Evolutionary conservation across 768 basidiomycete species (phyloP), one percentile per base, ranked within the genome.

Genomic region (Nidula microcarpa): DNA sequence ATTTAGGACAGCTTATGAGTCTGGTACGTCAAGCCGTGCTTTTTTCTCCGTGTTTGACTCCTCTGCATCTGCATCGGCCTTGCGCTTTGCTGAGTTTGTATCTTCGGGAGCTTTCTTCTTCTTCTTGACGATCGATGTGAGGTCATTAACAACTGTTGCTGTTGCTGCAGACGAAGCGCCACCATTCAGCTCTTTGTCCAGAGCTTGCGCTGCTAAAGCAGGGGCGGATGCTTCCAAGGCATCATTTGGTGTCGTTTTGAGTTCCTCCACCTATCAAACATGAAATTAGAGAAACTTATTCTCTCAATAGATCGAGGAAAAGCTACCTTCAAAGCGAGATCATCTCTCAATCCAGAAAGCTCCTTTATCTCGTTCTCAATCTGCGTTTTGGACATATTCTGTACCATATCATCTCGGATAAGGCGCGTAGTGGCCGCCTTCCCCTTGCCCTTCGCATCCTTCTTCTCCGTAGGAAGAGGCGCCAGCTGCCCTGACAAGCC

Each of bases 81-180:
- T 91, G 49, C 90, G 82, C 67, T 91, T 93, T 10, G 62, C 60
- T 2, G 71, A 67, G 11, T 66, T 66, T 17, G 72, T 63, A 7
- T 68, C 70, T n/a, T 71, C 70, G 3, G 65, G 54, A 1, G 70
- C 60, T 60, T 79, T 79, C 65, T 86, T 88, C 68, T 92, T 93
- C 77, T 94, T 98, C 75, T 92, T 94, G 66, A 84, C 86, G 47
- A 96, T 86, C 5, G 81, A 80, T 1, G 91, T 94, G 43, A 96
- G 71, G 61, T 96, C 91, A 59, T 93, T 91, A 43, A 96, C 85
- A 13, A 74, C 70, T 4, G 72, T 69, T 36, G 70, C 61, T 46
- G 69, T 62, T 0, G 68, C 60, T 10, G 68, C 60, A 10, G 74
- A 59, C 14, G 75, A 62, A 1, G 72, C 53, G 13, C 61, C 67